Evolutionary conservation across 2,329 filamentous ascomycete species (phyloP).

Genomic region (Zelopaecilomyces penicillatus): DNA sequence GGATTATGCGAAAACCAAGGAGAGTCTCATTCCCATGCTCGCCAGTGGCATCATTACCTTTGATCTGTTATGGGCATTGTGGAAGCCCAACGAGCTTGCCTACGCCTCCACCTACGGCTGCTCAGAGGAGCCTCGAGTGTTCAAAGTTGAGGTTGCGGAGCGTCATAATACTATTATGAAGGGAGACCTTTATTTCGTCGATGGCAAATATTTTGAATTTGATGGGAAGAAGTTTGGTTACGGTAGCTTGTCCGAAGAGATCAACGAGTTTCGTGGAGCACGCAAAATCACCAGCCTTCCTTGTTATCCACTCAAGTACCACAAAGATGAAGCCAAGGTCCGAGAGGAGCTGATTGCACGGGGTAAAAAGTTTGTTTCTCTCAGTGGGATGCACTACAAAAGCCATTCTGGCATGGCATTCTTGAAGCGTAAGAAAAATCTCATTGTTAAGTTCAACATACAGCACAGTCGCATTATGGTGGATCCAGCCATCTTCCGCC

Average conservation of each 20-base stretch:
- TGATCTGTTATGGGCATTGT: conserved; percentile 80
- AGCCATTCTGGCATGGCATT: conserved; percentile 79
- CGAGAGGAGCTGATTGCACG: conserved; percentile 63
- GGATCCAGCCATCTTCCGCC: conserved; percentile 71
- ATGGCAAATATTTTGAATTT: conserved; percentile 76
- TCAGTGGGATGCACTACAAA: conserved; percentile 78
- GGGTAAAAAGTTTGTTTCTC: conserved; percentile 72
- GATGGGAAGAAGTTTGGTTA: conserved; percentile 81
- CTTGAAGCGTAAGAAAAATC: conserved; percentile 65
- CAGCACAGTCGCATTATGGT: conserved; percentile 85
- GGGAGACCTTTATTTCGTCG: conserved; percentile 67
- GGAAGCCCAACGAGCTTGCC: conserved; percentile 76
- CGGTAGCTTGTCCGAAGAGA: conserved; percentile 60
- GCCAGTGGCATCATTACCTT: conserved; percentile 80
- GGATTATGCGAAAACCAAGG: conserved; percentile 71
- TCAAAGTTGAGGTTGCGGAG: conserved; percentile 70
- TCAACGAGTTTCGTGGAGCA: conserved; percentile 69
- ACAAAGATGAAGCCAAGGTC: conserved; percentile 60
- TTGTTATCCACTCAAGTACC: conserved; percentile 72
- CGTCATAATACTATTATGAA: conserved; percentile 62
- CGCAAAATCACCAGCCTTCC: conserved; percentile 72
- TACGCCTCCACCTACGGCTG: conserved; percentile 72
- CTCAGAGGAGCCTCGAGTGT: conserved; percentile 67
- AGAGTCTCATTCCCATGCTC: conserved; percentile 69
- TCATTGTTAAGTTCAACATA: conserved; percentile 66